Evolutionary conservation across 1,139 yeast genomes (phyloP).

Genomic region (Hanseniaspora sp.): DNA sequence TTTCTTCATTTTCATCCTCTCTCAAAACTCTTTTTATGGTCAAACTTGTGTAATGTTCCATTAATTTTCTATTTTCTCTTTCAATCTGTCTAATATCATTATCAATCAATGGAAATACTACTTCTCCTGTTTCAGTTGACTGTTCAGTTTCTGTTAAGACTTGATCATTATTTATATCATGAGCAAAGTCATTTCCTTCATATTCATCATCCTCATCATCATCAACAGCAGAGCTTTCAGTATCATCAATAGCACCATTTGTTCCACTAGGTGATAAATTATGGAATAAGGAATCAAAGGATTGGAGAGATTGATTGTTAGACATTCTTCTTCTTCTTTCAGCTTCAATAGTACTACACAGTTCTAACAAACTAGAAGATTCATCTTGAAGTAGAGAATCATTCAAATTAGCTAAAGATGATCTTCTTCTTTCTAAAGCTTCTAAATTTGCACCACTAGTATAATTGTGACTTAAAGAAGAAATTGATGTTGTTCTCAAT

Average conservation of each 20-base stretch:
- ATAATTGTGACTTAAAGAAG: neutral
- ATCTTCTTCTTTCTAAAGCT: conserved; percentile 5
- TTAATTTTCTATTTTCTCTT: conserved; percentile 16
- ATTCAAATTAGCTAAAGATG: neutral
- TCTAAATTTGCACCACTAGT: neutral
- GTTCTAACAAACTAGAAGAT: conserved; percentile 6
- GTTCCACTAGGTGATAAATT: neutral
- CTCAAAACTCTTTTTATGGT: conserved; percentile 13
- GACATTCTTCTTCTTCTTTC: conserved; percentile 16
- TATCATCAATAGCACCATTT: neutral
- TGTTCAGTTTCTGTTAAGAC: neutral
- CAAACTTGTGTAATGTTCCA: conserved; percentile 16
- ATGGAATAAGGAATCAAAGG: neutral
- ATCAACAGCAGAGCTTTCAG: neutral
- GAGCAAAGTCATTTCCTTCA: neutral
- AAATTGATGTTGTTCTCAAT: conserved; percentile 14
- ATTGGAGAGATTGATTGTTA: neutral
- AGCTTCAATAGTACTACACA: conserved; percentile 13
- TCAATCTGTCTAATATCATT: conserved; percentile 9
- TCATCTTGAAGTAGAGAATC: conserved; percentile 6
- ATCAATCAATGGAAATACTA: neutral
- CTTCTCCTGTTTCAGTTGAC: neutral
- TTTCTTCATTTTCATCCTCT: conserved; percentile 13
- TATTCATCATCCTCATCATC: neutral
- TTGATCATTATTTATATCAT: neutral